Evolutionary conservation across 352 stramenopile genomes (phyloP), one percentile per base, ranked within the genome.

Genomic region (Phytophthora fragariaefolia): DNA sequence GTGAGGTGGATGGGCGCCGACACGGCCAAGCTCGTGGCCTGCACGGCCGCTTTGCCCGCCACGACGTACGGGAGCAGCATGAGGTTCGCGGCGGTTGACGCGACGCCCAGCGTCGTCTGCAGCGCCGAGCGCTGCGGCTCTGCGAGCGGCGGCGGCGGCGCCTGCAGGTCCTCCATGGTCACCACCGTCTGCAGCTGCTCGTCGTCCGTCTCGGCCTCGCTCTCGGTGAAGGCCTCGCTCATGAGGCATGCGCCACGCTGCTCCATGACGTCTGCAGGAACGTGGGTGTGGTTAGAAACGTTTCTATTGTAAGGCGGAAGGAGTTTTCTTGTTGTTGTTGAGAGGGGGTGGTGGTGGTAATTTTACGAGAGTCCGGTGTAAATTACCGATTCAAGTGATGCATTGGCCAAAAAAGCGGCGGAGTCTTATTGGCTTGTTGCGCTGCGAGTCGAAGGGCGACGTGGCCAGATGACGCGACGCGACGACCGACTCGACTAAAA

Each of bases 51-150:
- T 66, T 82, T 86, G 27, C 83, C 81, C 1, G 83, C 84, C 13
- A 77, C 66, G 6, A 90, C 69, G 69, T 89, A 91, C 47, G 84
- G 85, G 22, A 76, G 76, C 5, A 92, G 65, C 73, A 90, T 74
- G 18, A 91, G 61, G 53, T 61, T 88, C n/a, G 83, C 83, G 6
- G 83, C 81, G 3, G 68, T 78, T 1, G 78, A 85, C 53, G 83
- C 83, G 18, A 90, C 69, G 26, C 69, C 73, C 5, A 92, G 70
- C 51, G 82, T 90, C 46, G 78, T 67, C 50, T 86, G 76, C 17
- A 92, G 63, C n/a, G 58, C 58, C 3, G 58, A 68, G 10, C 32
- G 60, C 34, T 64, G 62, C 20, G 42, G 12, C 26, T 66, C 45
- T 8, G 24, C 28, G 8, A 47, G 23, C 3, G 28, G 4, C 2